Evolutionary conservation across 2,329 filamentous ascomycete species (phyloP), one percentile per base, ranked within the genome.

Genomic region (Cercospora sp.): DNA sequence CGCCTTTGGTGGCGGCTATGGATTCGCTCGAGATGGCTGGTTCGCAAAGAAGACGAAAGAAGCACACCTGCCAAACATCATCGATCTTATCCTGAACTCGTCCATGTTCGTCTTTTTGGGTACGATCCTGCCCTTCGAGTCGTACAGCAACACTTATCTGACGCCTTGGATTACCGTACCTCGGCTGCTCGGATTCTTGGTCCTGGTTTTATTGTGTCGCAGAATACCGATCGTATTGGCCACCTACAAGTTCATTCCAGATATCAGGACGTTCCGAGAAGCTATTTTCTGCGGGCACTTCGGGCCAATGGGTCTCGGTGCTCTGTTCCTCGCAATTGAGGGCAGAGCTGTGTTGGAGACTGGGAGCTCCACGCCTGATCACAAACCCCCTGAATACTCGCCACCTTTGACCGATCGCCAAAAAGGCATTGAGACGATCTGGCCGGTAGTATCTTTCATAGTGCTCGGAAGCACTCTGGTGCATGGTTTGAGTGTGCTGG

Each of bases 81-180:
- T 87, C 63, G 85, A 87, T 70, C 74, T 87, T n/a, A 77, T 87
- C 53, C 81, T 87, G 68, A 87, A 87, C 73, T 83, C 80, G 8
- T 80, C 81, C 18, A 82, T 87, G 79, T 87, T 88, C 69, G 80
- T 87, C 60, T 87, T 86, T 75, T 84, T 87, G 33, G 85, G 86
- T 20, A 79, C 85, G 2, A 83, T 85, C 70, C 83, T 87, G 2
- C 85, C 85, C 0, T 87, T 84, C 82, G 58, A 78, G 0, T 73
- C 79, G 1, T 87, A 85, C 73, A 65, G 77, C 79, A 2, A 63
- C 63, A 48, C 58, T 59, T 16, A 75, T 0, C 75, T 84, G 13
- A 84, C 82, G 1, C 81, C 82, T 0, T 71, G 72, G 16, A 73
- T 82, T 12, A 80, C 79, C 0, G 72, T 79, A 0, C 78, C 79